Base-by-base conservation (phyloP, 2,329 filamentous ascomycete genomes). In the Alternaria rosae region DNA sequence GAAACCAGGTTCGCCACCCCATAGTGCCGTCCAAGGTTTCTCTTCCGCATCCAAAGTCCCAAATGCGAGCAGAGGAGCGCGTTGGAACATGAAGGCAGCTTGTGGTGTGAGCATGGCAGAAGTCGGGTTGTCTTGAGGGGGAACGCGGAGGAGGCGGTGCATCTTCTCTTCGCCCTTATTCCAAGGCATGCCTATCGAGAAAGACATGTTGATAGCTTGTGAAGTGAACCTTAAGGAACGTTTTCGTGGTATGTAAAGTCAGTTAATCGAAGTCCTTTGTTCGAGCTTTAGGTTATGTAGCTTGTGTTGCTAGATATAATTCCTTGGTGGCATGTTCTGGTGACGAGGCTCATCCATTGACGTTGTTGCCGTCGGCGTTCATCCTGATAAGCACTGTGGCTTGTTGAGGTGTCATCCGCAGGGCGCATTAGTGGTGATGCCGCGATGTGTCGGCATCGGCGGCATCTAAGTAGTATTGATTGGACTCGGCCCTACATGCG, bases 11-110 rank as follows among this genome's bases (percentile, higher is more conserved):
- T 89, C 82, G 15, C 92, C 92, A n/a, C 92, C 92, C 88, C 91
- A 91, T 8, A 96, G 65, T 0, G 91, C 91, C 15, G 90, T 91
- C 92, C 92, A 96, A 2, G 91, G 92, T 20, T 87, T 82, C 3
- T 85, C 85, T 20, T 88, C 72, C 3, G 80, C 77, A 71, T 95
- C 92, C 2, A 94, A 79, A 0, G 91, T 87, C 1, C 92, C 92
- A 17, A 96, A 79, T 0, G 91, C 92, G 13, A 95, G 82, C 8
- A 95, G 82, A 1, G 91, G 88, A 0, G 88, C 89, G 15, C 80
- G 80, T 53, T 85, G 82, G 4, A 93, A 83, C 64, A 91, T 85
- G 64, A 84, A 81, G 2, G 83, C 87, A 21, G 90, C 89, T 15
- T 87, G 83, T 6, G 84, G 82, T 0, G 88, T 88, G 1, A 95